Evolutionary conservation across 2,329 filamentous ascomycete species (phyloP), one percentile per base, ranked within the genome.

Genomic region (Fusarium sp.): DNA sequence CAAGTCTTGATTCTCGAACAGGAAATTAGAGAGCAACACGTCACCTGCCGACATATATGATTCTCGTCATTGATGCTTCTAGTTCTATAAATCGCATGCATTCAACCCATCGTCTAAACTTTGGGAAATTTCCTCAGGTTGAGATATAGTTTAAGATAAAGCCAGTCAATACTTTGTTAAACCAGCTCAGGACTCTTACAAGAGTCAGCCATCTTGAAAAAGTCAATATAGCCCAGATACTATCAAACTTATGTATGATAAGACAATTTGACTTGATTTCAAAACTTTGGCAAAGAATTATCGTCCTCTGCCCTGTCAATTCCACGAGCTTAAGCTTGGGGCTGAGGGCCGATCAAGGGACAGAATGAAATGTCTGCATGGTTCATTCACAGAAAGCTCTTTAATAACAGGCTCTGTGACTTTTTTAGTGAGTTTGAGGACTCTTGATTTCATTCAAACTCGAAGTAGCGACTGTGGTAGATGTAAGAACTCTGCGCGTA

Each of bases 331-430:
- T 27, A 2, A 3, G 3, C 45, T 17, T 47, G 7, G 14, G 5
- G 4, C 1, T 17, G 9, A 7, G 3, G 2, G 11, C n/a, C 0
- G 4, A 25, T 10, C 15, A 27, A 5, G 22, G 9, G 5, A 10
- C 1, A 2, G 2, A 17, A 30, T 12, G 15, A n/a, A n/a, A 8
- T 11, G 2, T n/a, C 1, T 30, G 2, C 5, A n/a, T 30, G 12
- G 3, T 6, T 12, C 2, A 6, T 30, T 52, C 25, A 27, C 25
- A 8, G 6, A 3, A 52, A 1, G 0, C 25, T 17, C 4, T 10
- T n/a, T 52, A 12, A 3, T 0, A 25, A 15, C 7, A 4, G 4
- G 20, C 14, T 2, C 1, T 4, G 9, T 6, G 10, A 11, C 10
- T 10, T 40, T 25, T 25, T 4, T 25, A 6, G 25, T 25, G 12